Evolutionary conservation across 169 alveolate genomes (phyloP).

Genomic region (Eimeria sp.): DNA sequence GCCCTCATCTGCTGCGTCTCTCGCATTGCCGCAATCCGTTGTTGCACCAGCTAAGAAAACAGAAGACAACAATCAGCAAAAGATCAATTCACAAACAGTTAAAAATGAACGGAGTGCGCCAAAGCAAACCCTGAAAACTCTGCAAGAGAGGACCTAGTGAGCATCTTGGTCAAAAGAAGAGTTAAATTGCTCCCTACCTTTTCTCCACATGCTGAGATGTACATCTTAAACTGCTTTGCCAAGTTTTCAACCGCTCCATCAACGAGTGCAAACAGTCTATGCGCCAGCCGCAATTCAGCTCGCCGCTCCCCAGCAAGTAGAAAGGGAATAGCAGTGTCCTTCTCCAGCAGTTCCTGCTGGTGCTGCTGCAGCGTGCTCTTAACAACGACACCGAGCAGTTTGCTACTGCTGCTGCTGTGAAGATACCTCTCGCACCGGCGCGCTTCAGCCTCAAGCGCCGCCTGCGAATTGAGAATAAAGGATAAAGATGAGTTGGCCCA

Average conservation of each 20-base stretch:
- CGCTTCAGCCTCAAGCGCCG: constrained; percentile 80
- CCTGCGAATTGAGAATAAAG: constrained; percentile 44
- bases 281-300: constrained; percentile 74
- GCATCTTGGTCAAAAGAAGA: neutral
- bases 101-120: neutral
- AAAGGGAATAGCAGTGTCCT: constrained; percentile 79
- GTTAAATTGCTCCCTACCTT: constrained; percentile 8
- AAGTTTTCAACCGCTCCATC: constrained; percentile 84
- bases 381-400: constrained; percentile 80
- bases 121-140: neutral
- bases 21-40: constrained; percentile 52
- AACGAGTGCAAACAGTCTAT: constrained; percentile 83
- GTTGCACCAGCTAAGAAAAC: constrained; percentile 37
- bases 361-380: constrained; percentile 70
- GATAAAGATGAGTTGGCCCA: neutral
- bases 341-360: constrained; percentile 79
- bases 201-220: constrained; percentile 83
- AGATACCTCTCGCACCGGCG: constrained; percentile 72
- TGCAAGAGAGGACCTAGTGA: neutral
- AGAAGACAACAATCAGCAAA: constrained; percentile 9
- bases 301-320: constrained; percentile 80
- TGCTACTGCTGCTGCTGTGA: constrained; percentile 79
- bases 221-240: constrained; percentile 82
- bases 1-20: constrained; percentile 80
- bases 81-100: too few species aligned